Conservation (phyloP, 2,329 filamentous ascomycete genomes). For the Acephala macrosclerotiorum region DNA sequence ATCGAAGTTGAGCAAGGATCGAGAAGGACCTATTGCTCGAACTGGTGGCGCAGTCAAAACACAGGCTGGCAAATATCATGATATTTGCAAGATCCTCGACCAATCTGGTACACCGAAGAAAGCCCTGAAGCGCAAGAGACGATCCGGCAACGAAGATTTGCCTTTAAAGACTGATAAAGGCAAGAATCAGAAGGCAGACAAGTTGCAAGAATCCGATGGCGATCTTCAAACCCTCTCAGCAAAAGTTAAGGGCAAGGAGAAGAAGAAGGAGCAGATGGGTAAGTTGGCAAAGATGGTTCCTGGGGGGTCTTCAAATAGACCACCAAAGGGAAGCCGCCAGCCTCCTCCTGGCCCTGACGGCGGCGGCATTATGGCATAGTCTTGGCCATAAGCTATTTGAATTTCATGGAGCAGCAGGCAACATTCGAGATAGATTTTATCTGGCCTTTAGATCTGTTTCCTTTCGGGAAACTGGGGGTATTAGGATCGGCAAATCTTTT, state of each 20-base stretch:
- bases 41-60: background rate
- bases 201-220: too few species aligned
- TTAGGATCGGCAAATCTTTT: background rate
- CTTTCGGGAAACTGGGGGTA: too few species aligned
- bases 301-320: background rate
- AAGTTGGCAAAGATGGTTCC: background rate
- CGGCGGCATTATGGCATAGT: too few species aligned
- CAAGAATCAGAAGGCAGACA: background rate
- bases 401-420: too few species aligned
- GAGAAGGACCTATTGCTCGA: conserved; percentile 3
- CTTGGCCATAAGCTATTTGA: too few species aligned
- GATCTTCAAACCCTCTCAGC: too few species aligned
- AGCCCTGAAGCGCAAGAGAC: background rate
- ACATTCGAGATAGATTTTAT: too few species aligned
- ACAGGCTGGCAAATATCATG: conserved; percentile 11
- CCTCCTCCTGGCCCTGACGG: background rate
- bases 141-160: too few species aligned
- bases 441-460: too few species aligned
- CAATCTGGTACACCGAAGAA: background rate
- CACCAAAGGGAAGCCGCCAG: background rate
- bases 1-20: conserved; percentile 11
- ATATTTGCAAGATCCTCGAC: background rate
- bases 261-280: background rate
- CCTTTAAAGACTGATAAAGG: background rate
- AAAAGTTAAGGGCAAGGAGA: too few species aligned